Base-by-base conservation (phyloP, 148 eudicot genomes). In the Beta vulgaris region DNA sequence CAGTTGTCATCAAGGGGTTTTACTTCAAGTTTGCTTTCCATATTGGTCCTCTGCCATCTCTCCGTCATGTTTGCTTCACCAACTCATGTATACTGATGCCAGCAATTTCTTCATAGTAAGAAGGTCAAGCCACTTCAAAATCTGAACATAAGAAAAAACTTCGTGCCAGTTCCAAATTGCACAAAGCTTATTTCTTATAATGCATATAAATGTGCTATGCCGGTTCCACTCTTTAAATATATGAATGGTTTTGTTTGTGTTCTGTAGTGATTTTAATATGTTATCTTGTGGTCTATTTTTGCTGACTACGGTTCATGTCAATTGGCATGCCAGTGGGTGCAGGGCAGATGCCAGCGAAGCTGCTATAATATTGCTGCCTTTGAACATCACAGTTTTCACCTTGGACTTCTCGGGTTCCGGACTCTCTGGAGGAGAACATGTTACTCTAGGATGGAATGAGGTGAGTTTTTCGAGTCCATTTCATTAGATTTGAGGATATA, bases 311-410 rank as follows among this genome's bases (percentile, higher is more conserved):
- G 42, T 76, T 74, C 68, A 40, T 79, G 69, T 64, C 81, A 34
- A 55, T 82, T 78, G 74, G 67, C 37, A 67, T 82, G 63, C 69
- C 88, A 95, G 99, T 85, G 99, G 99, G 77, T 95, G 97, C 87
- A 85, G 99, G 85, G 88, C 94, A 76, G 99, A 95, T 88, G 99
- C 97, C 42, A 95, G 98, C 80, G 99, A 95, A 87, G 99, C 97
- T 70, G 99, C 99, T 77, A 85, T 92, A 55, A 90, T 95, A 77
- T 84, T 95, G 81, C 82, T 95, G 89, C 99, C 97, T 36, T 86
- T 90, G 74, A 95, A 95, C 75, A 90, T 95, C 44, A 85, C 93
- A 42, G 90, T 89, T 59, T 89, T 89, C 74, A 84, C 93, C 72
- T 91, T 95, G 75, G 98, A 95, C 83, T 95, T 95, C 81, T 95